A percentile compares a stretch with the other conserved stretches of the same genome.
phyloP scores from a whole-genome alignment of 495 filamentous ascomycete species.

The Aspergillus nidulans region DNA sequence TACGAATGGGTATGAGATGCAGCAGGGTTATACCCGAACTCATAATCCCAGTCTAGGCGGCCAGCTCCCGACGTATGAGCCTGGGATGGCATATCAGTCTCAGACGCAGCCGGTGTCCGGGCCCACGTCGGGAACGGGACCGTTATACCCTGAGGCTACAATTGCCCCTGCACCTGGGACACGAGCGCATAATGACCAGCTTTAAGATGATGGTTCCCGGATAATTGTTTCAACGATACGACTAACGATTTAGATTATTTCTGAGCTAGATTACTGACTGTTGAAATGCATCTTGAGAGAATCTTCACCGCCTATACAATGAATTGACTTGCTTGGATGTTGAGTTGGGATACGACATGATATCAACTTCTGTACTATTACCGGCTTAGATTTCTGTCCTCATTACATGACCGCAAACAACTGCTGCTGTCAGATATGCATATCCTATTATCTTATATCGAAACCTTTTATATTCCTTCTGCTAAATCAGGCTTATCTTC shows the following conservation, averaged over 20 bases:
- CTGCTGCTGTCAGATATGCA: too few species aligned
- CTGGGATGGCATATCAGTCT: conserved; percentile 34
- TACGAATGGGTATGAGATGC: conserved; percentile 40
- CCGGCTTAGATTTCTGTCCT: background rate
- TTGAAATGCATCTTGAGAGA: background rate
- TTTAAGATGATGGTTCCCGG: background rate
- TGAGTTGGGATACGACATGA: background rate
- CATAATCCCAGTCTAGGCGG: conserved; percentile 22
- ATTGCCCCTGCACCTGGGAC: background rate
- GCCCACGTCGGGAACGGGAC: background rate
- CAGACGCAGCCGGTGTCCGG: conserved; percentile 16
- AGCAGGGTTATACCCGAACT: conserved; percentile 28
- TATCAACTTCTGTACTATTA: background rate
- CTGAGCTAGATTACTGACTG: background rate
- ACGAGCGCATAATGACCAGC: background rate
- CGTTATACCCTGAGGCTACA: background rate
- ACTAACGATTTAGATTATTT: conserved; percentile 1
- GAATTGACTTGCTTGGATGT: background rate
- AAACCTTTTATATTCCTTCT: too few species aligned
- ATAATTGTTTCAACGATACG: background rate
- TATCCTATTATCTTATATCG: too few species aligned
- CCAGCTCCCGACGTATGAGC: conserved; percentile 23
- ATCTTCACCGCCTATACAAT: too few species aligned
- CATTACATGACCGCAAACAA: background rate
- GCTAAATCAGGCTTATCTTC: background rate